Evolutionary conservation across 257 asterid species (phyloP).

Genomic region (Phtheirospermum japonicum): DNA sequence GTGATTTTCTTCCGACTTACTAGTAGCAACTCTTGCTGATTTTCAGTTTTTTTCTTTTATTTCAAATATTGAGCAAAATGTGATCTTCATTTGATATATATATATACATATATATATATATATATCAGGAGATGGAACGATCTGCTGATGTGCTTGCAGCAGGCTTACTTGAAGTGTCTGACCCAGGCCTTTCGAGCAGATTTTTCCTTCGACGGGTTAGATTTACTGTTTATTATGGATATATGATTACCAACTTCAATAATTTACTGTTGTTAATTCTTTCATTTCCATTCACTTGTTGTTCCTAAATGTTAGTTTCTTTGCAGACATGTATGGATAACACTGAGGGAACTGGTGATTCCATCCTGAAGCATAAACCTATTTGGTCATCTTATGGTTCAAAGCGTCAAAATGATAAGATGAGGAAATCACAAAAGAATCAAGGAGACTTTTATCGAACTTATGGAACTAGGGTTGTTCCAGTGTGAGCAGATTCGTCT

Average conservation of each 20-base stretch:
- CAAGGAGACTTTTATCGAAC: too few species aligned
- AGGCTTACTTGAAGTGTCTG: constrained; percentile 92
- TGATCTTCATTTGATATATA: constrained; percentile 25
- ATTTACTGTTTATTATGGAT: constrained; percentile 27
- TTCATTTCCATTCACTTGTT: constrained; percentile 8
- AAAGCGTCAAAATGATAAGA: constrained; percentile 51
- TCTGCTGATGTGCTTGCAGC: constrained; percentile 99
- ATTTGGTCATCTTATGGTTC: constrained; percentile 73
- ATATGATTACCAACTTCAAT: constrained; percentile 19
- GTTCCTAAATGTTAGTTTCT: too few species aligned
- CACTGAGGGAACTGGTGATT: constrained; percentile 54
- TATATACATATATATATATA: not conserved
- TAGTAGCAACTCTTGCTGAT: too few species aligned
- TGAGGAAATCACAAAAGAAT: constrained; percentile 45
- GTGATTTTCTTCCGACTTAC: too few species aligned
- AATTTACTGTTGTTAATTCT: too few species aligned
- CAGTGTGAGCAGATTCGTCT: too few species aligned
- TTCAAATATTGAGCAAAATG: too few species aligned
- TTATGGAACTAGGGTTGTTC: too few species aligned
- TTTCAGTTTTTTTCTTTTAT: too few species aligned
- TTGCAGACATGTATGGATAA: constrained; percentile 82
- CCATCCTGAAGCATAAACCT: constrained; percentile 87
- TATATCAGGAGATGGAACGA: constrained; percentile 85
- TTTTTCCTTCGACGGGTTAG: constrained; percentile 89
- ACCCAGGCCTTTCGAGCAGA: constrained; percentile 79